Conservation (phyloP, 306 rosid genomes). For the Acacia acuminata region DNA sequence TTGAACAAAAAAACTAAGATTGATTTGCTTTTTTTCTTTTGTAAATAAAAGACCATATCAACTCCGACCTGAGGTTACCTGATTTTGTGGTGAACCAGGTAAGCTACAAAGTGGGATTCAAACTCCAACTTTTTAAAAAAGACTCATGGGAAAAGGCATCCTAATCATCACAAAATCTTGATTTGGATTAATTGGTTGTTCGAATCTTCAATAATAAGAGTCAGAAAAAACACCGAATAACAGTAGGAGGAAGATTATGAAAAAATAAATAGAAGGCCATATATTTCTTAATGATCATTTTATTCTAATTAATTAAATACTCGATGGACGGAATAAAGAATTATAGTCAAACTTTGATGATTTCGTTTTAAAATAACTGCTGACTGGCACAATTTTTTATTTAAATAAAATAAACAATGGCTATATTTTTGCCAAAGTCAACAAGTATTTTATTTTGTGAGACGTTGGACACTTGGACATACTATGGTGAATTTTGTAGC, state of each 20-base stretch:
- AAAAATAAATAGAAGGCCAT: background rate
- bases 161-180: no score
- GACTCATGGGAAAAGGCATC: no score
- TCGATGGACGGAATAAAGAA: constrained; percentile 31
- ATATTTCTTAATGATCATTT: constrained; percentile 12
- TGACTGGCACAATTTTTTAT: background rate
- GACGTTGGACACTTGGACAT: constrained; percentile 27
- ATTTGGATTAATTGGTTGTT: no score
- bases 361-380: constrained; percentile 6
- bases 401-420: background rate
- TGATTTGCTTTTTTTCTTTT: background rate
- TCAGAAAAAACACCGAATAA: no score
- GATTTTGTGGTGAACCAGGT: no score
- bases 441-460: constrained; percentile 15
- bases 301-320: background rate
- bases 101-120: no score
- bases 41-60: no score
- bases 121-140: no score
- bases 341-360: constrained; percentile 33
- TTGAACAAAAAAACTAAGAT: background rate
- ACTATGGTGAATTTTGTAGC: background rate
- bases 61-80: no score
- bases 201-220: no score
- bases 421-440: constrained; percentile 36
- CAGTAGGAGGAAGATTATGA: no score